Evolutionary conservation across 2,329 filamentous ascomycete genomes (phyloP), one percentile per base, ranked within the genome.

Genomic region (Pyricularia grisea): DNA sequence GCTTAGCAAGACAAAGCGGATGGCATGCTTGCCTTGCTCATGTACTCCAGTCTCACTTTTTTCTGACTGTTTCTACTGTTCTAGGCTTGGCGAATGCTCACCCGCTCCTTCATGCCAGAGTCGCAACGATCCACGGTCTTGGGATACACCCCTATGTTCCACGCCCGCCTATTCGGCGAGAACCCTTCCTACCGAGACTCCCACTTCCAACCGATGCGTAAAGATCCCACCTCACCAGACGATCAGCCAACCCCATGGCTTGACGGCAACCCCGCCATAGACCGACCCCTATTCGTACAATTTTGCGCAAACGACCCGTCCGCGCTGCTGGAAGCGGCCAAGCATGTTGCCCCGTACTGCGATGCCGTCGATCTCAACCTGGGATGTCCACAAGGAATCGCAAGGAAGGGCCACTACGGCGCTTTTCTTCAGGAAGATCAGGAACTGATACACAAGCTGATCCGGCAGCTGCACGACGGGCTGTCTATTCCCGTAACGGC

Each of bases 291-390:
- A 11, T 93, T 97, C 74, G 94, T 97, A 3, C 95, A 99, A 76
- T 99, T 99, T 79, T 99, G 95, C 83, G 92, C 93, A 71, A 96
- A 95, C 78, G 89, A 95, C 67, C 88, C 93, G 0, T 85, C 91
- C n/a, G 88, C 91, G 68, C 85, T 97, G 25, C 87, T 98, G 66
- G 84, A 85, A 31, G 93, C 95, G 0, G 95, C 94, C 0, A 85
- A 86, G 72, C 85, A 90, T 71, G 94, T 93, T 0, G 89, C 91
- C 5, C 92, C 93, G 0, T 92, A 94, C 78, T 98, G 94, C 79
- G 95, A 99, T 77, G 95, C 95, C 9, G 91, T 99, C 3, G 95
- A 99, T 78, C 81, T 99, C 74, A 99, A 99, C 77, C 83, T 99
- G 4, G 95, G 95, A 9, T 99, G 95, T 79, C 95, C 95, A 0